Evolutionary conservation across 2,329 filamentous ascomycete genomes (phyloP).

Genomic region (Coniosporium tulheliwenetii): DNA sequence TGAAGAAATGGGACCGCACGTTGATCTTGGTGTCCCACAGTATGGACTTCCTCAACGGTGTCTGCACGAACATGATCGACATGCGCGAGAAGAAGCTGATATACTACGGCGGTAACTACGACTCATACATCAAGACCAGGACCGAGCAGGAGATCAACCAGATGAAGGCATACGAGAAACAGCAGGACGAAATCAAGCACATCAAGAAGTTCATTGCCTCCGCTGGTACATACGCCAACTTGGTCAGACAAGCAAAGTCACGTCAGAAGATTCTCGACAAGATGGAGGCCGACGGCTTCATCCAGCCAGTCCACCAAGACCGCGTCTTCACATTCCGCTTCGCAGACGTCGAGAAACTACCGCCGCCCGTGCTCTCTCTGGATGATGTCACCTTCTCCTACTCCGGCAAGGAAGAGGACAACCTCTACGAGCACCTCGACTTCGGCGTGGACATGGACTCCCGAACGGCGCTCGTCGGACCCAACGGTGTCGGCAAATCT

Average conservation of each 20-base stretch:
- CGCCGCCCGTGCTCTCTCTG: conserved; percentile 88
- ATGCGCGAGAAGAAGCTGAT: conserved; percentile 80
- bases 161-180: conserved; percentile 97
- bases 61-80: conserved; percentile 96
- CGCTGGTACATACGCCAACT: conserved; percentile 97
- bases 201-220: conserved; percentile 99
- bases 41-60: conserved; percentile 98
- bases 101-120: conserved; percentile 99
- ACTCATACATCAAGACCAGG: conserved; percentile 87
- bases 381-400: conserved; percentile 98
- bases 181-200: conserved; percentile 96
- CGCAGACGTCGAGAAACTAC: conserved; percentile 97
- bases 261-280: conserved; percentile 99
- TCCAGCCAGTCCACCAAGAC: conserved; percentile 75
- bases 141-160: conserved; percentile 93
- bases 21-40: conserved; percentile 94
- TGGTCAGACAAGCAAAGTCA: conserved; percentile 97
- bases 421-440: conserved; percentile 91
- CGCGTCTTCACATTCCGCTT: conserved; percentile 95
- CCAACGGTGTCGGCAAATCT: conserved; percentile 98
- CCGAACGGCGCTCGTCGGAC: conserved; percentile 87
- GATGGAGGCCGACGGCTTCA: conserved; percentile 99
- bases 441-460: conserved; percentile 99
- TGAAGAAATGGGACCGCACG: conserved; percentile 99
- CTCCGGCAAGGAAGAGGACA: conserved; percentile 76